Percentiles rank a stretch among this genome's conserved stretches.
Conservation (phyloP, 1,284 basidiomycete species). For the Coriolopsis trogii region DNA sequence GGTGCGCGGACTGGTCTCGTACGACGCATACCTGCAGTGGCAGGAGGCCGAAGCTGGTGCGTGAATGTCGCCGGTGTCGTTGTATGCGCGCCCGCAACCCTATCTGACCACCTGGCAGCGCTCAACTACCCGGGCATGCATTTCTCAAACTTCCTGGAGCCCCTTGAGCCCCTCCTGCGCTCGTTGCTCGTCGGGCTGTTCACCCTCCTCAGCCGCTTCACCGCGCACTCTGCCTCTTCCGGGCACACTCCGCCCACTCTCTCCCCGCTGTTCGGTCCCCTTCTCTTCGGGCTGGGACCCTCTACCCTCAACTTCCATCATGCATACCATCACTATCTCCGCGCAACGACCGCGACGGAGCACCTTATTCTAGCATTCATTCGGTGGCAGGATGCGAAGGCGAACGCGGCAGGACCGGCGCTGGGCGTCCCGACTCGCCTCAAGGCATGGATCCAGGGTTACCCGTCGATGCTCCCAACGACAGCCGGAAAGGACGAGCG, state of each 20-base stretch:
- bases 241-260: slow-evolving; percentile 85
- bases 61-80: slow-evolving; percentile 34
- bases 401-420: slow-evolving; percentile 39
- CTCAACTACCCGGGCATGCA: slow-evolving; percentile 69
- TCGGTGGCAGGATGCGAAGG: slow-evolving; percentile 65
- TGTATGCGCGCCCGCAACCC: slow-evolving; percentile 17
- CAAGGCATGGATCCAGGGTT: slow-evolving; percentile 86
- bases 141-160: slow-evolving; percentile 62
- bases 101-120: slow-evolving; percentile 41
- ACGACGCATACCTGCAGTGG: slow-evolving; percentile 81
- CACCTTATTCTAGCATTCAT: slow-evolving; percentile 87
- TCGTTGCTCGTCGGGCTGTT: slow-evolving; percentile 70
- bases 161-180: slow-evolving; percentile 56
- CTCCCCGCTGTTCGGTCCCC: slow-evolving; percentile 86
- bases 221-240: slow-evolving; percentile 78
- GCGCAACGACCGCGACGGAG: slow-evolving; percentile 82
- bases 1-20: slow-evolving; percentile 73
- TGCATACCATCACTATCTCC: slow-evolving; percentile 81
- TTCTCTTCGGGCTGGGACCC: slow-evolving; percentile 78
- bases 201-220: slow-evolving; percentile 75
- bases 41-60: slow-evolving; percentile 76
- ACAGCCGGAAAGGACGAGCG: slow-evolving; percentile 43
- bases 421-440: slow-evolving; percentile 76
- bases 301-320: slow-evolving; percentile 70
- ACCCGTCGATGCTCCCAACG: slow-evolving; percentile 67